Evolutionary conservation across 495 filamentous ascomycete species (phyloP), one percentile per base, ranked within the genome.

Genomic region (Aspergillus haitiensis): DNA sequence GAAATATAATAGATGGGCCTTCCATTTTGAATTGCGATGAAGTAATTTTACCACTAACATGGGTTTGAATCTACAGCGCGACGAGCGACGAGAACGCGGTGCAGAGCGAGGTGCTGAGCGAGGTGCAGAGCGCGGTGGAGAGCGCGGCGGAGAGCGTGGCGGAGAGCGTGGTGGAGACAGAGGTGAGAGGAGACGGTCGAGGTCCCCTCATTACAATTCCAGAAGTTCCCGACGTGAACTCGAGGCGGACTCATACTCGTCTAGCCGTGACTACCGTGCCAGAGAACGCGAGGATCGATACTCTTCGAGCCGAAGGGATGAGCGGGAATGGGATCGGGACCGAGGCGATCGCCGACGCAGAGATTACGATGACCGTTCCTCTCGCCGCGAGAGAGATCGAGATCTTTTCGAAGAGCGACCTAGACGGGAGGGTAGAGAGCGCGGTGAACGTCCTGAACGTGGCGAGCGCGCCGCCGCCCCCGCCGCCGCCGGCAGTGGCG

Each of bases 241-340:
- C 63, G 92, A 96, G 64, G 82, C 84, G 70, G 92, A 97, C 69
- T 85, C 89, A 9, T 97, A 97, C 75, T 93, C 91, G 8, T 89
- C 89, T 7, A 95, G 91, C 70, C 86, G 92, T 52, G 91, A 88
- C 77, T 93, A 94, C 73, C 84, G 92, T 72, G 92, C 93, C 67
- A 82, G 92, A 37, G 92, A 97, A 78, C 87, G 92, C 46, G 92
- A 97, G 69, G 92, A 96, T 56, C 82, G 91, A 64, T 96, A 96
- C 68, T 84, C 21, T 27, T 27, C 85, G 15, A 83, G 82, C 31
- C 83, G 87, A 15, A 75, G 77, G 48, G 82, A 82, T 45, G 84
- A 86, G 31, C 76, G 87, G 53, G 87, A 86, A 55, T 89, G 85
- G 86, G 88, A 91, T 63, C 83, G 87, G 66, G 88, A 90, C 63